A percentile compares a stretch with the other conserved stretches of the same genome.
These are phyloP conservation scores for Nakaseomyces uthaithaninus DNA, from an alignment of 1,139 yeast genomes.

Conservation along the genomic window DNA sequence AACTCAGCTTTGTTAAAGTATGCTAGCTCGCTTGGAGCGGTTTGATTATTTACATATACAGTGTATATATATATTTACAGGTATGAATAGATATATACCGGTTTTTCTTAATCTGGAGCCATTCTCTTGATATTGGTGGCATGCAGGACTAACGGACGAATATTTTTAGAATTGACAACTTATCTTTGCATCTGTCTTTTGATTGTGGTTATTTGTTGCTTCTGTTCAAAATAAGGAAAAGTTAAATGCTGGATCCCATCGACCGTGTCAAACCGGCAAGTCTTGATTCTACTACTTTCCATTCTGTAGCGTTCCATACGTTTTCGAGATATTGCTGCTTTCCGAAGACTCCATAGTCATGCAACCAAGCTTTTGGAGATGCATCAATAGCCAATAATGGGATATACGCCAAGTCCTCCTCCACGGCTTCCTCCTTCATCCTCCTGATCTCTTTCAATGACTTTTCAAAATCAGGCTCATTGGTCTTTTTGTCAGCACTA, in stretches of 20 bases:
- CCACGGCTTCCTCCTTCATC: slow-evolving; percentile 7
- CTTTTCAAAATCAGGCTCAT: slow-evolving; percentile 7
- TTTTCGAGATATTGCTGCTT: slow-evolving; percentile 58
- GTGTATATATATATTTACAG: slow-evolving; percentile 2
- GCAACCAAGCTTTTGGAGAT: slow-evolving; percentile 57
- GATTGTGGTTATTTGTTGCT: not conserved
- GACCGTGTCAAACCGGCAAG: slow-evolving; percentile 4
- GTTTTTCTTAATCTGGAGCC: not conserved
- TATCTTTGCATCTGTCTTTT: too few species aligned
- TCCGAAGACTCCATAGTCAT: slow-evolving; percentile 73
- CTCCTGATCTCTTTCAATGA: slow-evolving; percentile 6
- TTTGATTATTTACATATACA: slow-evolving; percentile 3
- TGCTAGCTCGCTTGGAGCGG: too few species aligned
- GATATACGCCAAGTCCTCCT: slow-evolving; percentile 34
- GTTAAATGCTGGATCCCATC: slow-evolving; percentile 3
- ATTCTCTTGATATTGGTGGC: too few species aligned
- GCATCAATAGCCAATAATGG: slow-evolving; percentile 67
- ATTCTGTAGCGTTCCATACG: slow-evolving; percentile 63
- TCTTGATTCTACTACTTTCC: slow-evolving; percentile 56
- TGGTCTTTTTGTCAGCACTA: slow-evolving; percentile 2
- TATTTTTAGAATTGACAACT: slow-evolving; percentile 3
- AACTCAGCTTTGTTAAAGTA: too few species aligned
- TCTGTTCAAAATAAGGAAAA: not conserved
- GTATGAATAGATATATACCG: slow-evolving; percentile 1
- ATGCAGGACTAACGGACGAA: too few species aligned